These are phyloP conservation scores for Neonectria coccinea DNA, from an alignment of 2,329 filamentous ascomycete genomes.

Conservation along the genomic window DNA sequence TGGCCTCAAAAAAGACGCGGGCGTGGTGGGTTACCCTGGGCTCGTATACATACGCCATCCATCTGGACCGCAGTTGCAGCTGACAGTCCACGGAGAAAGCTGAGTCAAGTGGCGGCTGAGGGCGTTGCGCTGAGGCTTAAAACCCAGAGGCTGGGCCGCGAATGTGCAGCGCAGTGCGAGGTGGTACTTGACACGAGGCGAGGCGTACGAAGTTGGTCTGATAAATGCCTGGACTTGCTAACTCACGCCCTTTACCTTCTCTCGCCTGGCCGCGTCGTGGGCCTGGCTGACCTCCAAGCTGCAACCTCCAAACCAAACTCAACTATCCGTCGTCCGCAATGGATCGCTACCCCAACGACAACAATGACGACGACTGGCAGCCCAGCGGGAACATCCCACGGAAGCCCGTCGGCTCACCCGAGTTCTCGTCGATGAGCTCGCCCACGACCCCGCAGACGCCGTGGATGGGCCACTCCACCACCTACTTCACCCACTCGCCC, in stretches of 20 bases:
- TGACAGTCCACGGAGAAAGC: not conserved
- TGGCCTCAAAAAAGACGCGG: not conserved
- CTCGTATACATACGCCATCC: not conserved
- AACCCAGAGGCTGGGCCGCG: not conserved
- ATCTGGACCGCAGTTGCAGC: not conserved
- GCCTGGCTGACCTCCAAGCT: not conserved
- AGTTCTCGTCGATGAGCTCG: not conserved
- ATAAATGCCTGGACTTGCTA: not conserved
- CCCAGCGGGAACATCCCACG: not conserved
- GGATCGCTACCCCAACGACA: not conserved
- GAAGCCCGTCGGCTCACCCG: not conserved
- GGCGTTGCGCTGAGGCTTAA: not conserved
- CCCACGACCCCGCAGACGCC: constrained; percentile 1
- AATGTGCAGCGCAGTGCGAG: not conserved
- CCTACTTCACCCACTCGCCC: constrained; percentile 1
- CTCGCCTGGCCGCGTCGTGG: constrained; percentile 1
- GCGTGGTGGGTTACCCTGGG: not conserved
- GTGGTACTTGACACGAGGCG: not conserved
- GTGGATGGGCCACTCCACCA: constrained; percentile 2
- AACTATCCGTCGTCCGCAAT: not conserved
- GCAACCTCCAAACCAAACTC: not conserved
- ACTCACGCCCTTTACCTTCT: not conserved
- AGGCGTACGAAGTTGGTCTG: not conserved
- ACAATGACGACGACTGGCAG: not conserved
- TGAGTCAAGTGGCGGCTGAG: not conserved